Base-by-base conservation (phyloP, 352 stramenopile genomes). In the Pythium monospermum region DNA sequence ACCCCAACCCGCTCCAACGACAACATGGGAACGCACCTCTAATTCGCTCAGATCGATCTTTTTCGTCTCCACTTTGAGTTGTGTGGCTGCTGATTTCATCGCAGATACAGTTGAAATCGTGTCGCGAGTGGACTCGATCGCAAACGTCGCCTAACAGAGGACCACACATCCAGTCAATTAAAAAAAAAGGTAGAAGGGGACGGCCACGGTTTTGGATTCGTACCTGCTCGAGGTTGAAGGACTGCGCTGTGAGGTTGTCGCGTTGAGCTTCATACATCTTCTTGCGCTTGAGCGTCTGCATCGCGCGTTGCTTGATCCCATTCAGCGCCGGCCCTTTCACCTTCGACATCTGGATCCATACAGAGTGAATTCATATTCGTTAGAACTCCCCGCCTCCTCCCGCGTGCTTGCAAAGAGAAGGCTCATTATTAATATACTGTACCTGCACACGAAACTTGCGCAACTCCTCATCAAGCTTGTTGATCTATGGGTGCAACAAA, bases 41-140 rank as follows among this genome's bases (percentile, higher is more conserved):
- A 99, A 82, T 51, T 98, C 91, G 43, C 93, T 85, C 44, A 99
- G 89, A 61, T 99, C 82, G 48, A 99, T 88, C 73, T 98, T 96
- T 61, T 98, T 93, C 23, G 91, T 92, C 65, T 98, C 91, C 5
- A 77, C 76, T 65, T 98, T 98, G 5, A 99, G 69, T 40, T 90
- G 85, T 52, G 87, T 78, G 7, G 71, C 67, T 16, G 94, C 94
- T 44, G 75, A 83, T 71, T 98, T 98, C 92, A 99, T 98, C 1
- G 96, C 94, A 16, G 86, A 71, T 0, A 98, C 91, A 0, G 92
- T 98, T 32, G 83, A 73, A 1, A 98, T 77, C 23, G 88, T 97
- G 46, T 96, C 91, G 44, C 93, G 95, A 40, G 90, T 90, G 41
- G 77, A 95, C 57, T 98, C 92, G 54, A 98, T 96, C 25, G 88